Base-by-base conservation (phyloP, 2,329 filamentous ascomycete genomes). In the Botrytis sinoallii region DNA sequence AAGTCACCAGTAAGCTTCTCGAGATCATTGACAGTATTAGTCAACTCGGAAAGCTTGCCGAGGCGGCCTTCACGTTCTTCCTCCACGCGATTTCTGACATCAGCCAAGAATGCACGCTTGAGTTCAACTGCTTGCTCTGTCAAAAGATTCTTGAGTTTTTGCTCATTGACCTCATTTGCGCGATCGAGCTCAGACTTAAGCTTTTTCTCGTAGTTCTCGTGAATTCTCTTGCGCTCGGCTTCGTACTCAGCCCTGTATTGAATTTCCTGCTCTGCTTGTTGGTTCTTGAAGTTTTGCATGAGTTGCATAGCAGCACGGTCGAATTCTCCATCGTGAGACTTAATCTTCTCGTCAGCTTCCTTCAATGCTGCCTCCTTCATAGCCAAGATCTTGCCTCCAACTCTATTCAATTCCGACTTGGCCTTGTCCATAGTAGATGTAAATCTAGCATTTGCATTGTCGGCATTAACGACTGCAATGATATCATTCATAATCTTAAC, bases 401-500 rank as follows among this genome's bases (percentile, higher is more conserved):
- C 91, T 82, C 91, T 92, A 81, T 87, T 84, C 70, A 98, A 86
- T 77, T 97, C 92, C 71, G 87, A 86, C 87, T 98, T 98, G 76
- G 95, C 95, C 85, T 96, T 95, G 78, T 88, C 85, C 74, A 99
- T 90, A 1, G 94, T 91, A 4, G 89, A 88, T 70, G 89, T 90
- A 84, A 96, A 97, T 82, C 92, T 94, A 78, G 88, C 88, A 76
- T 91, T 89, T 73, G 93, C 89, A 75, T 91, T 89, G 82, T 97
- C 95, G 74, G 93, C 92, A 82, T 98, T 97, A 82, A 98, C 91
- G 65, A 97, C 93, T 14, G 93, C 91, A 81, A 99, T 97, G 79
- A 99, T 92, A 83, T 97, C 94, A 84, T 99, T 99, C 79, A 99
- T 88, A 84, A 97, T 95, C 85, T 93, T 95, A 74, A 97, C 94